Evolutionary conservation across 805 yeast species (phyloP).

Genomic region (Yarrowia porcina): DNA sequence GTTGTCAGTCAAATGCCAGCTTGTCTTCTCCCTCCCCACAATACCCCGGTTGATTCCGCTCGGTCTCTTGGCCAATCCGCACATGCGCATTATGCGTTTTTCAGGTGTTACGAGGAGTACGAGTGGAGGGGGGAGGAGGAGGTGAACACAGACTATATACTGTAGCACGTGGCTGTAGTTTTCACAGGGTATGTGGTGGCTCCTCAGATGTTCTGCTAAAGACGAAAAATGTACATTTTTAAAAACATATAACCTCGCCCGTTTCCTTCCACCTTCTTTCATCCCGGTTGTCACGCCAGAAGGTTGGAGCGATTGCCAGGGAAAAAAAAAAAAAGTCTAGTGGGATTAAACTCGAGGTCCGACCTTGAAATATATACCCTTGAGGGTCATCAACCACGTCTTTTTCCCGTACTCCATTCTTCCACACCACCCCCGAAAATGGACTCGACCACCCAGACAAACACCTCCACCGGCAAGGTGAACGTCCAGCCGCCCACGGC

Average conservation of each 20-base stretch:
- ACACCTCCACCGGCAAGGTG: constrained; percentile 22
- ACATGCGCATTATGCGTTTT: constrained; percentile 20
- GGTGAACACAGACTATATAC: no score
- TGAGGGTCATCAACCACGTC: neutral
- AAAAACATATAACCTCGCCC: neutral
- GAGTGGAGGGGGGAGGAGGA: no score
- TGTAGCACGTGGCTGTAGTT: no score
- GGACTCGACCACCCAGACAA: constrained; percentile 24
- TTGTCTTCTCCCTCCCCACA: no score
- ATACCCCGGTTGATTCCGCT: constrained; percentile 17
- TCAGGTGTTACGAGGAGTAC: constrained; percentile 4
- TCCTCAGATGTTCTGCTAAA: no score
- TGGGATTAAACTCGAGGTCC: neutral
- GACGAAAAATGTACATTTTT: neutral
- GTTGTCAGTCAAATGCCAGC: no score
- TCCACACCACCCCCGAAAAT: neutral
- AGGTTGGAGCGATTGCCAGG: neutral
- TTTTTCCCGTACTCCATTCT: neutral
- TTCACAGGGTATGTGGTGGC: neutral
- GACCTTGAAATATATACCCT: constrained; percentile 3
- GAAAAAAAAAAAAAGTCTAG: neutral
- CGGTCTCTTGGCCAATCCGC: constrained; percentile 18
- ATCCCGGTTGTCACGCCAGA: neutral
- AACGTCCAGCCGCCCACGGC: constrained; percentile 22
- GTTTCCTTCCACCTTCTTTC: neutral